Conservation (phyloP, 768 basidiomycete species). For the Lentinus brumalis region DNA sequence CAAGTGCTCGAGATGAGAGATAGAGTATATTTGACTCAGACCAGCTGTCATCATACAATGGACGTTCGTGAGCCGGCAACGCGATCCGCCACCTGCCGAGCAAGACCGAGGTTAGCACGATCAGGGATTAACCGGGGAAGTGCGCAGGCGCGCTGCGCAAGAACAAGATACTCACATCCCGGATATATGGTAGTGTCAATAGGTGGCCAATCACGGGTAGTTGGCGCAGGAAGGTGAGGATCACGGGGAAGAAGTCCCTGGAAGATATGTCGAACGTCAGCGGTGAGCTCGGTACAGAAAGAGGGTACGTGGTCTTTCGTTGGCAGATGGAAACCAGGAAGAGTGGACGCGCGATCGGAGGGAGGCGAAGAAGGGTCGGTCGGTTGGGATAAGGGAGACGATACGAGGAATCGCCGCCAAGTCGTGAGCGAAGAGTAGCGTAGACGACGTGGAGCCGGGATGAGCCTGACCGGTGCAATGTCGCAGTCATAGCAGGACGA, state of each 20-base stretch:
- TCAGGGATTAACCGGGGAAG: neutral
- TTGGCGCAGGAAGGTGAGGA: constrained; percentile 95
- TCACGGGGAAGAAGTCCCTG: constrained; percentile 99
- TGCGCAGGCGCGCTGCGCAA: neutral
- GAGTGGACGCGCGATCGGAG: neutral
- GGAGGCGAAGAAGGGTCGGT: neutral
- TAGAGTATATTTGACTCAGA: neutral
- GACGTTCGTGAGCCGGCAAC: constrained; percentile 39
- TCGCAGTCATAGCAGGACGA: too few relatives aligned
- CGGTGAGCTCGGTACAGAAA: neutral
- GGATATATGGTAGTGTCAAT: constrained; percentile 85
- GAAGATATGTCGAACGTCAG: neutral
- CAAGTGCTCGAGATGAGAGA: neutral
- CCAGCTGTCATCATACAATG: constrained; percentile 28
- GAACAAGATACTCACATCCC: constrained; percentile 56
- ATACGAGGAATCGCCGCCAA: neutral
- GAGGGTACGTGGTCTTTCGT: too few relatives aligned
- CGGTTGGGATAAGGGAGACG: neutral
- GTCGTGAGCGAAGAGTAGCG: too few relatives aligned
- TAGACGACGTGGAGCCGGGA: too few relatives aligned
- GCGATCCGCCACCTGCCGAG: constrained; percentile 35
- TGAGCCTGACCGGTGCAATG: too few relatives aligned
- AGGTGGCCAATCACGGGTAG: constrained; percentile 88
- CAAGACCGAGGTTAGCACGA: neutral
- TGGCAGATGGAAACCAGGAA: too few relatives aligned